Base-by-base conservation (phyloP, 331 rosid species). In the Dryas integrifolia region DNA sequence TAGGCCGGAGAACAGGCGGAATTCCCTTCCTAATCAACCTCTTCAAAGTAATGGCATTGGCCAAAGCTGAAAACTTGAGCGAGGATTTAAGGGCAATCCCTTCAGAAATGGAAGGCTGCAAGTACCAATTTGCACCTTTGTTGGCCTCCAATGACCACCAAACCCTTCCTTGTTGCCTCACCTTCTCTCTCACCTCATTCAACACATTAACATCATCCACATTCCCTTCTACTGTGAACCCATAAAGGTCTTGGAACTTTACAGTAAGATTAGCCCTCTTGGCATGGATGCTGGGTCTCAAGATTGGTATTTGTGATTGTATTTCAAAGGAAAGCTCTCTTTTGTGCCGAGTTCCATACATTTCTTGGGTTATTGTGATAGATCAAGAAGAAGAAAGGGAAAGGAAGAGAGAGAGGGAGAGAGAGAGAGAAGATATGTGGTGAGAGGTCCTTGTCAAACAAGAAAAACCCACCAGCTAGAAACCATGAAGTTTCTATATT, bases 131-230 rank as follows among this genome's bases (percentile, higher is more conserved):
- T 16, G 87, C 99, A 2, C 99, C 99, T 77, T 90, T 95, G 81
- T 85, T 92, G 5, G 99, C 98, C 77, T 95, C 99, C 81, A 95
- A 80, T 16, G 97, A 92, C 99, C 99, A 95, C 99, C 99, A 95
- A 30, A 84, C 93, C 69, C 96, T 77, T 9, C 96, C 99, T 75
- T 95, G 99, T 72, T 90, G 86, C 81, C 98, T 88, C 80, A 95
- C 98, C 87, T 90, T 95, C 77, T 95, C 99, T 76, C 98, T 78
- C 39, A 95, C 96, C 86, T 95, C 99, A 77, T 95, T 95, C 86
- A 95, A 73, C 85, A 95, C 93, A 69, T 95, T 95, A 12, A 92
- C 99, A 82, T 95, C 99, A 70, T 95, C 98, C 69, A 95, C 98
- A 92, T 90, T 95, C 81, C 99, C 99, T 82, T 95, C 99, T 12